Conservation (phyloP, 371 early-diverging fungal genomes). For the Mortierella sp. region DNA sequence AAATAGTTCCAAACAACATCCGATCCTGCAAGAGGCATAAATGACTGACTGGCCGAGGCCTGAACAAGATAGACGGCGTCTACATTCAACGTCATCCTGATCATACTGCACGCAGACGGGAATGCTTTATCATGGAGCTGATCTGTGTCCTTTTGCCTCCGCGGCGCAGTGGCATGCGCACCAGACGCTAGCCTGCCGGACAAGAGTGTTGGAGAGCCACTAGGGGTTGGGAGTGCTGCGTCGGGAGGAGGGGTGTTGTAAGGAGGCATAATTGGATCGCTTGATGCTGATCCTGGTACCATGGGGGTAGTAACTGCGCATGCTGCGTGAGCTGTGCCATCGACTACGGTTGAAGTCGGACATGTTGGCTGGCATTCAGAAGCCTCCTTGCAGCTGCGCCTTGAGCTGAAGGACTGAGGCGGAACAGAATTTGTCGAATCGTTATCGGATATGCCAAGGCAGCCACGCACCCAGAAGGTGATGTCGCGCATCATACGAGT, state of each 20-base stretch:
- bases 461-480: slow-evolving; percentile 40
- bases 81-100: slow-evolving; percentile 42
- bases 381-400: background rate
- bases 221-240: slow-evolving; percentile 24
- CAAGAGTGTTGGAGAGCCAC: slow-evolving; percentile 21
- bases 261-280: background rate
- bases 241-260: background rate
- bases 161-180: background rate
- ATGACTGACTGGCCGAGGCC: slow-evolving; percentile 15
- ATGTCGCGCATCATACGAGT: slow-evolving; percentile 51
- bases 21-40: slow-evolving; percentile 16
- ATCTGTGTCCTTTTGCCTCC: background rate
- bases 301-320: background rate
- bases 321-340: background rate
- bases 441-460: slow-evolving; percentile 20
- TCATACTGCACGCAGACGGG: slow-evolving; percentile 41
- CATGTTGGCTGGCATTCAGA: background rate
- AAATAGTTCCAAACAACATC: slow-evolving; percentile 36
- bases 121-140: slow-evolving; percentile 40
- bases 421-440: background rate
- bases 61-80: slow-evolving; percentile 55
- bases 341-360: too few species aligned
- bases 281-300: background rate
- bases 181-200: slow-evolving; percentile 1
- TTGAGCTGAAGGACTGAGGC: background rate